A percentile compares a stretch with the other conserved stretches of the same genome.
Evolutionary conservation across 2,329 filamentous ascomycete species (phyloP).

Genomic region (Hypocreales sp.): DNA sequence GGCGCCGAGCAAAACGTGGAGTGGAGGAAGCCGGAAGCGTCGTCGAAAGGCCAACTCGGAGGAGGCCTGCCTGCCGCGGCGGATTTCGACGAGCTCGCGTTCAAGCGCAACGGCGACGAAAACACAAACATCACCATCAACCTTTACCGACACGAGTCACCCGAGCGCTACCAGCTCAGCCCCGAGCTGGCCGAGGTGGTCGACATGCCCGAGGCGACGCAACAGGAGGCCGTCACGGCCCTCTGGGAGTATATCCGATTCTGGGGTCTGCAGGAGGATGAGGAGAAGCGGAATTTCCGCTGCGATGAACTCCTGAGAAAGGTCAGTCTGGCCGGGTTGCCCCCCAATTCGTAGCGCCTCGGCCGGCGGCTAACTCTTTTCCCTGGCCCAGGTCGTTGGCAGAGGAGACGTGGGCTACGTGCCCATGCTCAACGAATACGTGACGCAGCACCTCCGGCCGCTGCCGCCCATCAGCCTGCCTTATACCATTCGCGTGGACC

Average conservation of each 20-base stretch:
- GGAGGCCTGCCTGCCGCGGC: constrained; percentile 36
- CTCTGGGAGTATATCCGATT: constrained; percentile 91
- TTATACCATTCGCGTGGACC: constrained; percentile 89
- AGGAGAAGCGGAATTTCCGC: constrained; percentile 83
- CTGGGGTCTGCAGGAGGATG: constrained; percentile 78
- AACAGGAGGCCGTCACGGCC: constrained; percentile 75
- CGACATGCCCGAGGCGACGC: constrained; percentile 74
- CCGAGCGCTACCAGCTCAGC: constrained; percentile 71
- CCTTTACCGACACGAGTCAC: constrained; percentile 67
- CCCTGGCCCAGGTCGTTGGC: constrained; percentile 56
- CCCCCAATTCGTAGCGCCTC: constrained; percentile 55
- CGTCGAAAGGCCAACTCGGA: constrained; percentile 29
- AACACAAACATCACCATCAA: constrained; percentile 86
- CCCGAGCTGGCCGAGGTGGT: constrained; percentile 68
- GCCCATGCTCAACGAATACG: constrained; percentile 68
- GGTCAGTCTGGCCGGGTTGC: constrained; percentile 29
- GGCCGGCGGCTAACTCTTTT: no score
- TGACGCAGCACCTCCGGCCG: constrained; percentile 62
- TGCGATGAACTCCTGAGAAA: constrained; percentile 72
- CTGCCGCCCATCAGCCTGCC: constrained; percentile 69
- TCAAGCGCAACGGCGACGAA: constrained; percentile 83
- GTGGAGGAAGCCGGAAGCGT: constrained; percentile 69
- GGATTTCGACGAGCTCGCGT: constrained; percentile 83
- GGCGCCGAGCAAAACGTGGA: constrained; percentile 48
- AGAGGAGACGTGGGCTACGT: constrained; percentile 68